Conservation (phyloP, 1,139 yeast species). For the Hyphopichia khmerensis region DNA sequence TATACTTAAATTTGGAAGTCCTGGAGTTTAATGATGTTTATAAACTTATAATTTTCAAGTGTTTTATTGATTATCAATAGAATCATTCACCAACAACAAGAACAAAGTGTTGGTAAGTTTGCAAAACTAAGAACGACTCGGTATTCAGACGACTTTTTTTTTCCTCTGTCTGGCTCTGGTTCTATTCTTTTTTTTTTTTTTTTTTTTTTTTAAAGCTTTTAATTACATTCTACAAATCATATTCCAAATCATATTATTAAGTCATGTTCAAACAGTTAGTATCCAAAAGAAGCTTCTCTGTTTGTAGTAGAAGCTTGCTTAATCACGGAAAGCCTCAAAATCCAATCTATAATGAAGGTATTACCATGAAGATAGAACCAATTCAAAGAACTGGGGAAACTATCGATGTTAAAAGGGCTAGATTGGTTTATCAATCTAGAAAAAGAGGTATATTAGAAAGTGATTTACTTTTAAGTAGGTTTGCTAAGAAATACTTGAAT, state of each 20-base stretch:
- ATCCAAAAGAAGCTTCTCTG: constrained; percentile 11
- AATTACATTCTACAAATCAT: neutral
- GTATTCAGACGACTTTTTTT: neutral
- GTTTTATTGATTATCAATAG: neutral
- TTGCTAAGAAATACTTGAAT: constrained; percentile 73
- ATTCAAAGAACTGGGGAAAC: constrained; percentile 72
- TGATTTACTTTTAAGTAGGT: constrained; percentile 79
- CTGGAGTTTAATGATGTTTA: too few species aligned
- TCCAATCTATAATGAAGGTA: constrained; percentile 34
- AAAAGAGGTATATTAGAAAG: constrained; percentile 96
- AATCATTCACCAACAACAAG: neutral
- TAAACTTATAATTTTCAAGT: too few species aligned
- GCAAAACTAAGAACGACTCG: neutral
- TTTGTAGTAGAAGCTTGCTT: constrained; percentile 15
- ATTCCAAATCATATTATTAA: neutral
- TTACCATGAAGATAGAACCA: constrained; percentile 65
- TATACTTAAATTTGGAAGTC: too few species aligned
- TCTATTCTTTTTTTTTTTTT: neutral
- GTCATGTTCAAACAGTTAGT: neutral
- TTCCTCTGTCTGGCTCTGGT: neutral
- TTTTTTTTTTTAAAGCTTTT: neutral
- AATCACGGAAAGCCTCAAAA: constrained; percentile 48
- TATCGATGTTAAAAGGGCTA: constrained; percentile 75
- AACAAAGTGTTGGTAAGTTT: neutral
- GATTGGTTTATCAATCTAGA: constrained; percentile 86